Evolutionary conservation across 192 early-diverging fungal genomes (phyloP), one percentile per base, ranked within the genome.

Genomic region (Mortierella hygrophila): DNA sequence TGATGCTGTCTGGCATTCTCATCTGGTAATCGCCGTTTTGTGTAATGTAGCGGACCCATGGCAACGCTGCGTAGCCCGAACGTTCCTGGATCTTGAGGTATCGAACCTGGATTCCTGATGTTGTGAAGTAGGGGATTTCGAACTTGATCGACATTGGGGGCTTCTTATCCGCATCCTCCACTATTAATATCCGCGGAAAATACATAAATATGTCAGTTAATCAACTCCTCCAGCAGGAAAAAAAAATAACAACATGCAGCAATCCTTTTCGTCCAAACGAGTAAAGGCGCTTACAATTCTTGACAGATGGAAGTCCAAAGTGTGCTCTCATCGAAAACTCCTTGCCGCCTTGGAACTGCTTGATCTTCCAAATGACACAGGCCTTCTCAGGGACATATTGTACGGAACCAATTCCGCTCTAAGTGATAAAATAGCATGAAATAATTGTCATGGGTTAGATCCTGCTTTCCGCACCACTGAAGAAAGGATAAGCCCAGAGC

Each of bases 341-440:
- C 89, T 98, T 98, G 74, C 97, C 97, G 57, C 98, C 98, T 75
- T 96, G 97, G 92, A 99, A 99, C 83, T 97, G 96, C 90, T 98
- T 98, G 79, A 99, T 97, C 88, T 97, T 98, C 98, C 98, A 99
- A 20, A 99, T 95, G 72, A 99, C 92, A 49, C 96, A 95, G 54
- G 95, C 94, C 82, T 95, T 95, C 83, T 99, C 98, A 13, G 98
- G 98, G n/a, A 93, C 95, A 79, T 99, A 99, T 78, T 93, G 90
- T 60, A 96, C 98, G 13, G 93, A 94, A 0, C 98, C 98, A 79
- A 97, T 94, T 26, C 94, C 96, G 75, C 91, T 92, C 91, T 96
- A 82, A 72, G 11, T 15, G 10, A 80, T 52, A 37, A 23, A 49
- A 49, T 18, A 21, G 20, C 15, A 21, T 20, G 0, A 0, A 69